Percentiles rank a stretch among this genome's conserved stretches.
These are phyloP conservation scores for Phytophthora pseudosyringae DNA, from an alignment of 352 stramenopile genomes.

Conservation along the genomic window DNA sequence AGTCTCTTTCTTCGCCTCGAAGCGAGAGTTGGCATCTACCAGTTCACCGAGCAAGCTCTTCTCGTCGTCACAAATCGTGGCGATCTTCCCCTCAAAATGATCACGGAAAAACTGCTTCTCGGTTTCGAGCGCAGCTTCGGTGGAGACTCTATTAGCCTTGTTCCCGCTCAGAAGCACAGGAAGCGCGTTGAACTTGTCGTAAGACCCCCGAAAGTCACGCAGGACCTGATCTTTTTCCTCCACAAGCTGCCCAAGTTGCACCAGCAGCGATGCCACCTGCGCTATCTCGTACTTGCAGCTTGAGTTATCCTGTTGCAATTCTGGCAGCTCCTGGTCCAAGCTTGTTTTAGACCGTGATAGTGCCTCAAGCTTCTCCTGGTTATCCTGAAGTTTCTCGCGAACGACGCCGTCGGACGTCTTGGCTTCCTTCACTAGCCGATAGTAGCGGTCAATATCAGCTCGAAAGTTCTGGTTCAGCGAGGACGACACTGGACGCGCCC, in stretches of 20 bases:
- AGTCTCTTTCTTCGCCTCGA: slow-evolving; percentile 66
- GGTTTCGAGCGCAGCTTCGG: slow-evolving; percentile 46
- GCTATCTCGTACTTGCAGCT: slow-evolving; percentile 65
- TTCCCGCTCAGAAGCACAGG: slow-evolving; percentile 49
- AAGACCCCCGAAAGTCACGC: slow-evolving; percentile 53
- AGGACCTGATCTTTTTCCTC: slow-evolving; percentile 72
- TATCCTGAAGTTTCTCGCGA: slow-evolving; percentile 50
- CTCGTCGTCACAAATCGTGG: slow-evolving; percentile 61
- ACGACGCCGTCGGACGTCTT: slow-evolving; percentile 76
- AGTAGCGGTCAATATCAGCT: slow-evolving; percentile 76
- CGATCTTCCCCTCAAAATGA: slow-evolving; percentile 65
- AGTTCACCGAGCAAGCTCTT: slow-evolving; percentile 47
- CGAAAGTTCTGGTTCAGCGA: slow-evolving; percentile 65
- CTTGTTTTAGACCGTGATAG: slow-evolving; percentile 57
- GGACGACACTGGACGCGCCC: slow-evolving; percentile 58
- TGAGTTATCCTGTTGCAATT: slow-evolving; percentile 51
- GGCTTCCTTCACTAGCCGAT: slow-evolving; percentile 72
- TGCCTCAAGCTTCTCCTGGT: slow-evolving; percentile 41
- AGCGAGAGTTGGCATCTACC: slow-evolving; percentile 51
- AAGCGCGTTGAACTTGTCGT: slow-evolving; percentile 68
- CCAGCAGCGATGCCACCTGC: slow-evolving; percentile 52
- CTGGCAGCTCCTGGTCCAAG: slow-evolving; percentile 63
- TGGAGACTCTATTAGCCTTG: slow-evolving; percentile 25
- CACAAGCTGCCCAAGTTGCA: slow-evolving; percentile 56
- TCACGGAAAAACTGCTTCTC: slow-evolving; percentile 71